Conservation (phyloP, 805 yeast species). For the Ogataea degrootiae region DNA sequence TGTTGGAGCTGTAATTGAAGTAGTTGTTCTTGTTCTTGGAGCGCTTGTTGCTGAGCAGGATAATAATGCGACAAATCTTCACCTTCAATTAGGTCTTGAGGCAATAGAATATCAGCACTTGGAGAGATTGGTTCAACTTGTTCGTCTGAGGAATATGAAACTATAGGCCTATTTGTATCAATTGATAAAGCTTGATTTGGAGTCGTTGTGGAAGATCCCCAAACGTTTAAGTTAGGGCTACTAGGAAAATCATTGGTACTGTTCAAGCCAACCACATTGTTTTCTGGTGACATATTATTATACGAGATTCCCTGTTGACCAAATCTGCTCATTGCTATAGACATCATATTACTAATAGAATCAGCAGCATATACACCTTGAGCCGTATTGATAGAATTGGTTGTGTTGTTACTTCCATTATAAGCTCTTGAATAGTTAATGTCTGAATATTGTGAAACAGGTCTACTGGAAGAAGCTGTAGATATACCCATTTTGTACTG, state of each 20-base stretch:
- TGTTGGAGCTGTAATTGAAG: not conserved
- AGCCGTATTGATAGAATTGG: conserved; percentile 12
- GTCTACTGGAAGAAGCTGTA: conserved; percentile 6
- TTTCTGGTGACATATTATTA: conserved; percentile 11
- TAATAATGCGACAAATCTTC: conserved; percentile 12
- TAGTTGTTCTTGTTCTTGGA: not conserved
- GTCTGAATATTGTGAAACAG: conserved; percentile 14
- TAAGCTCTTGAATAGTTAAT: conserved; percentile 19
- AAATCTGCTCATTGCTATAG: conserved; percentile 20
- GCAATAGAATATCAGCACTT: conserved; percentile 23
- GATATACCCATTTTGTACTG: conserved; percentile 5
- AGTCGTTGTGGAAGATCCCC: conserved; percentile 7
- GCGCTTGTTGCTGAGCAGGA: not conserved
- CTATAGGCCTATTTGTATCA: conserved; percentile 2
- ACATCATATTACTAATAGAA: conserved; percentile 17
- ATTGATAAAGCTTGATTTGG: conserved; percentile 3
- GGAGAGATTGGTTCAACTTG: conserved; percentile 9
- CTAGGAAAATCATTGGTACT: conserved; percentile 3
- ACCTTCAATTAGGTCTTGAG: conserved; percentile 28
- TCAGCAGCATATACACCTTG: conserved; percentile 6
- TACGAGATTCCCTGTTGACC: conserved; percentile 7
- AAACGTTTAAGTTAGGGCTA: conserved; percentile 11
- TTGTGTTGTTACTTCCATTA: not conserved
- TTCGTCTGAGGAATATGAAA: not conserved
- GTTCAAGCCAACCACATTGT: conserved; percentile 9